Evolutionary conservation across 1,284 basidiomycete species (phyloP).

Genomic region (Thelephora terrestris): DNA sequence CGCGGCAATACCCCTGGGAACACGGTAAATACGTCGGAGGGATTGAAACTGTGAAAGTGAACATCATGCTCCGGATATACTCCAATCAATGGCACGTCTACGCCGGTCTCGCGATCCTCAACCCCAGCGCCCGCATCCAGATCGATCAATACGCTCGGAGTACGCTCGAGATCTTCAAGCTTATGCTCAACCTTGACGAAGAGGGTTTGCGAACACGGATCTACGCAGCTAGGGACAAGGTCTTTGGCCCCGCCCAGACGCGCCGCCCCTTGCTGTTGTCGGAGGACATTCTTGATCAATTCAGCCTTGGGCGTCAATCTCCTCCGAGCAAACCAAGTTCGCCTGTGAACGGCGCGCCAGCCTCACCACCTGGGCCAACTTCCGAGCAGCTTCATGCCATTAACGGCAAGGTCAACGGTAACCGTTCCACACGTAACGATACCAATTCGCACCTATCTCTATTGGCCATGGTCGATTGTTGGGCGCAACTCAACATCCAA

Average conservation of each 20-base stretch:
- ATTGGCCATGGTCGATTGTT: slow-evolving; percentile 99
- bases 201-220: slow-evolving; percentile 63
- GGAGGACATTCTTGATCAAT: slow-evolving; percentile 82
- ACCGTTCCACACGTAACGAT: slow-evolving; percentile 9
- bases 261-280: slow-evolving; percentile 73
- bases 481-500: slow-evolving; percentile 81
- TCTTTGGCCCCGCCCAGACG: slow-evolving; percentile 51
- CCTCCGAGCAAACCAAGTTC: too few relatives aligned
- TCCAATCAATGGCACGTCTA: slow-evolving; percentile 99
- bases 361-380: not conserved
- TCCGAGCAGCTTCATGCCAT: not conserved
- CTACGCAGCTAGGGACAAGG: slow-evolving; percentile 64
- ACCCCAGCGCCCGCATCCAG: slow-evolving; percentile 84
- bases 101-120: slow-evolving; percentile 93
- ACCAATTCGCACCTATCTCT: slow-evolving; percentile 90
- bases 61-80: slow-evolving; percentile 94
- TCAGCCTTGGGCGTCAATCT: slow-evolving; percentile 62
- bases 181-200: slow-evolving; percentile 82
- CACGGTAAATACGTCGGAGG: slow-evolving; percentile 92
- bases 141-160: slow-evolving; percentile 87
- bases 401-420: not conserved
- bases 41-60: slow-evolving; percentile 97
- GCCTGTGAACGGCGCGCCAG: not conserved
- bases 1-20: slow-evolving; percentile 89
- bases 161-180: slow-evolving; percentile 86